Conservation (phyloP, 768 basidiomycete genomes). For the Tricholoma hemisulphureum region DNA sequence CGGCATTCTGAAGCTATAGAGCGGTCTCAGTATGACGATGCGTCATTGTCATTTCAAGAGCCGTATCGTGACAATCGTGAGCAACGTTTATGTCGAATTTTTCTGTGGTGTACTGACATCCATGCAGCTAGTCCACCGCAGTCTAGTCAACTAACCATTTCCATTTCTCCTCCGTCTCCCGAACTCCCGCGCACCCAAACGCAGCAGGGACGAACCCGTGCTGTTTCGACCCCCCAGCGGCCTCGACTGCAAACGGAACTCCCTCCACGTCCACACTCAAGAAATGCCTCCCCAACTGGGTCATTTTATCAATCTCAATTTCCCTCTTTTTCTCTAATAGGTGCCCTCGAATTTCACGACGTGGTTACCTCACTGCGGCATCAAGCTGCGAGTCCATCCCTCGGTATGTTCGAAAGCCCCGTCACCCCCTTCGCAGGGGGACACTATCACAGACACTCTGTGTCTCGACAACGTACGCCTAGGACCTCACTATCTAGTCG, state of each 20-base stretch:
- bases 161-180: slow-evolving; percentile 27
- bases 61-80: slow-evolving; percentile 67
- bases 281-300: slow-evolving; percentile 50
- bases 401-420: slow-evolving; percentile 65
- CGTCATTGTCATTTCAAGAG: slow-evolving; percentile 39
- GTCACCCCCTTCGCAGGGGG: slow-evolving; percentile 73
- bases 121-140: slow-evolving; percentile 9
- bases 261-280: slow-evolving; percentile 43
- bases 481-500: slow-evolving; percentile 27
- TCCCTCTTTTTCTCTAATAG: slow-evolving; percentile 87
- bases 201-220: slow-evolving; percentile 36
- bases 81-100: slow-evolving; percentile 12
- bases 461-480: slow-evolving; percentile 23
- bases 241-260: slow-evolving; percentile 38
- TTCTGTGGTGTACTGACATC: not conserved
- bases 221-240: slow-evolving; percentile 36
- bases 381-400: slow-evolving; percentile 58
- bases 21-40: slow-evolving; percentile 58
- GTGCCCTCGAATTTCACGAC: slow-evolving; percentile 93
- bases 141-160: slow-evolving; percentile 13
- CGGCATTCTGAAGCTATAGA: slow-evolving; percentile 49
- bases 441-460: slow-evolving; percentile 55
- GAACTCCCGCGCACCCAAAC: slow-evolving; percentile 23
- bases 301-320: slow-evolving; percentile 46
- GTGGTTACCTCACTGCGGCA: slow-evolving; percentile 79